Percentiles rank a stretch among this genome's conserved stretches.
Evolutionary conservation across 257 asterid species (phyloP).

Genomic region (Linderniella brevidens): DNA sequence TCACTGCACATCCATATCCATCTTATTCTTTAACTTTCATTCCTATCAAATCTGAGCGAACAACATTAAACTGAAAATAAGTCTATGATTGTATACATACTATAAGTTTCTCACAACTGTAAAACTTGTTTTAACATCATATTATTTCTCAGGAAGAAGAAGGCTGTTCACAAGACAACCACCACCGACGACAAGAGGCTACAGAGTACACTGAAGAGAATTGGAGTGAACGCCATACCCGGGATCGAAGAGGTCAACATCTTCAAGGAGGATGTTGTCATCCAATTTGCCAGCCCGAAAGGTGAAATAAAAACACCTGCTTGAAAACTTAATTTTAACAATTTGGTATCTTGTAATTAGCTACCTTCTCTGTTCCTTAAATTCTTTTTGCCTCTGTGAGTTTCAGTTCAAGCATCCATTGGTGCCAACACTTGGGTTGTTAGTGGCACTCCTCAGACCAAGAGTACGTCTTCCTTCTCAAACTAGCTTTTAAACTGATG

Average conservation of each 20-base stretch:
- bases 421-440: slow-evolving; percentile 75
- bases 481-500: not conserved
- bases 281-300: slow-evolving; percentile 51
- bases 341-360: not conserved
- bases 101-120: not conserved
- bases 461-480: slow-evolving; percentile 27
- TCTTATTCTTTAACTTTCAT: not conserved
- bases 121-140: not conserved
- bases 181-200: slow-evolving; percentile 63
- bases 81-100: not conserved
- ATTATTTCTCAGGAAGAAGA: slow-evolving; percentile 43
- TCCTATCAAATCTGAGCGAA: too few species aligned
- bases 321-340: not conserved
- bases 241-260: slow-evolving; percentile 65
- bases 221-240: slow-evolving; percentile 58
- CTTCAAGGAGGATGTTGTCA: slow-evolving; percentile 59
- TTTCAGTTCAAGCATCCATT: slow-evolving; percentile 56
- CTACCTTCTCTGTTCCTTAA: not conserved
- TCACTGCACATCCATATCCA: not conserved
- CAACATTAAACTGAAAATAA: too few species aligned
- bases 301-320: slow-evolving; percentile 14
- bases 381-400: not conserved
- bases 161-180: slow-evolving; percentile 63
- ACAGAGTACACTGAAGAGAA: slow-evolving; percentile 61
- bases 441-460: slow-evolving; percentile 63